Evolutionary conservation across 768 basidiomycete species (phyloP), one percentile per base, ranked within the genome.

Genomic region (Tylopilus plumbeoviolaceoides): DNA sequence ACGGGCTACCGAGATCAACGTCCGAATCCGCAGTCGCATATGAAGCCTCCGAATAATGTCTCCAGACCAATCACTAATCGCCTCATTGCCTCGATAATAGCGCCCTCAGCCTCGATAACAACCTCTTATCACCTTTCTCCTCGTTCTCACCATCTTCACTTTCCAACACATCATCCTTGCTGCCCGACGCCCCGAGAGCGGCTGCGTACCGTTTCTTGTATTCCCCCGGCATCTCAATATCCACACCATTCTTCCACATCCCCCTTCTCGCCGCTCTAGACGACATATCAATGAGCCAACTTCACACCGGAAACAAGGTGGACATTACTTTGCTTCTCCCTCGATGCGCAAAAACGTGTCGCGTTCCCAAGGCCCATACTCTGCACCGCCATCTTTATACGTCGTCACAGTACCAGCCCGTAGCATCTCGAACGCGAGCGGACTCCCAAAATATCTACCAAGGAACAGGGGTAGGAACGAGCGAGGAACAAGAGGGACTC

Each of bases 321-420:
- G 43, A 18, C 38, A 39, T n/a, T 47, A 91, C 91, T 77, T 85
- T 1, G 91, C 91, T 57, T 80, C 74, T 1, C 69, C 72, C 67
- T 95, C 85, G 5, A 84, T 62, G 15, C 70, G 70, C 39, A 87
- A 64, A 67, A 87, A 89, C 42, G 71, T 73, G 3, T 84, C 85
- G 52, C 87, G 80, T 2, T 84, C 83, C 71, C 75, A 76, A 20
- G 74, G 69, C 1, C 92, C 92, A 56, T 95, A 89, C 60, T 87
- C 88, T 15, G 89, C 91, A 4, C 88, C 89, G 9, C 79, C 75
- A 66, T 88, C 86, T 50, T 82, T 79, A 62, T 95, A 97, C 0
- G 81, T 84, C 0, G 80, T 79, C 0, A 74, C 93, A 75, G 84
- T 86, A 4, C 93, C 94, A 0, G 84, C 80, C 20, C 78, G 78